Base-by-base conservation (phyloP, 1,139 yeast genomes). In the Geotrichum candidum region DNA sequence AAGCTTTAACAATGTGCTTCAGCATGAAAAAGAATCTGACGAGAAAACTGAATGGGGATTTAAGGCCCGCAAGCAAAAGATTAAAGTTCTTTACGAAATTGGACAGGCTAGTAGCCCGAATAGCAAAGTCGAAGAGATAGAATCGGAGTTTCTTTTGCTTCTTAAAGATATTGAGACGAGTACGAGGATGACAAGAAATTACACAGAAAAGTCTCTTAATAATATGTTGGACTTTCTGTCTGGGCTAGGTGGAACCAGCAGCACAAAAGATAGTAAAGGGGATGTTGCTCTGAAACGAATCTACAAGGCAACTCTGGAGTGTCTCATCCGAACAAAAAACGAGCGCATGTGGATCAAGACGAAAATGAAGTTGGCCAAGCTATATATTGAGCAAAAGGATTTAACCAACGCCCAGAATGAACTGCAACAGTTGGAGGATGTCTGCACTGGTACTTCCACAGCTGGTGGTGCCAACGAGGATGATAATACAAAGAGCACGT, bases 51-150 rank as follows among this genome's bases (percentile, higher is more conserved):
- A 59, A 63, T 70, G 73, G 71, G 74, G 82, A 2, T 86, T 87
- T 72, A 87, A 85, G 66, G 79, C 90, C 0, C 73, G 78, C 59
- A 89, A 89, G 68, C 96, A 89, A 69, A 74, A 82, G 50, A 78
- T 87, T 58, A 89, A 89, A 73, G 74, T 86, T 10, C 72, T 77
- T 50, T 81, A 80, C 65, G 73, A 73, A 29, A 71, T 76, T 7
- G 63, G 72, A 10, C 38, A n/a, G 2, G 46, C 25, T 22, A 31
- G 25, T 7, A 27, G 50, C 13, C 13, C 48, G 5, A 74, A 74
- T 56, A 67, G 35, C 53, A 59, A 56, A n/a, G 54, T 66, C 13
- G 77, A 74, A 1, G 73, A 76, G 50, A 77, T 82, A 13, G 67
- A 82, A 33, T 65, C 66, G 3, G 66, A 68, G 50, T 69, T 77